phyloP scores from a whole-genome alignment of 2,329 filamentous ascomycete species.

The Sporothrix sp. region DNA sequence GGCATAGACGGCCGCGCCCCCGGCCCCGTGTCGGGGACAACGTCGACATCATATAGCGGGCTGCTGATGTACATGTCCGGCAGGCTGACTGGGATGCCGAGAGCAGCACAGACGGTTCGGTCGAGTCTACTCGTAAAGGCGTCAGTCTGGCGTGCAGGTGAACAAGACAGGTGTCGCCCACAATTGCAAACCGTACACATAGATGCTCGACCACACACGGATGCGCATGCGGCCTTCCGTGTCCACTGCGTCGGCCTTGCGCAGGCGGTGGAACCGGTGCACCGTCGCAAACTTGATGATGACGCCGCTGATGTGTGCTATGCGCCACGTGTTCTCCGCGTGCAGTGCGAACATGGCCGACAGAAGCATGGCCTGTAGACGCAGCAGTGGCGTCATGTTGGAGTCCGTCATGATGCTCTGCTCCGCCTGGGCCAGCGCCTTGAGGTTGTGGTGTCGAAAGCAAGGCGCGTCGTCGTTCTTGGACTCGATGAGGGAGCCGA shows the following conservation, averaged over 20 bases:
- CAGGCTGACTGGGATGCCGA: constrained; percentile 10
- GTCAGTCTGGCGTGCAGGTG: no score
- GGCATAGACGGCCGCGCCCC: constrained; percentile 1
- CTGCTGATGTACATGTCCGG: constrained; percentile 12
- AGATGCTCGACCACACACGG: constrained; percentile 11
- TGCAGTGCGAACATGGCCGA: constrained; percentile 14
- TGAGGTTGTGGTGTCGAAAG: constrained; percentile 11
- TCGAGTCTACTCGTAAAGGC: constrained; percentile 4
- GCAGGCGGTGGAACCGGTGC: constrained; percentile 10
- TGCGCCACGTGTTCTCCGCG: constrained; percentile 13
- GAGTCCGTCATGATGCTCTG: constrained; percentile 12
- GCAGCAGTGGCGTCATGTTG: constrained; percentile 7
- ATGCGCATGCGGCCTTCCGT: constrained; percentile 1
- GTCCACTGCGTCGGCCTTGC: background rate
- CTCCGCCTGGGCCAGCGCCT: constrained; percentile 12
- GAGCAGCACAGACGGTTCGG: constrained; percentile 2
- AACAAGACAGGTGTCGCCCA: no score
- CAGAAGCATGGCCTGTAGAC: constrained; percentile 14
- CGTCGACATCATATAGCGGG: constrained; percentile 1
- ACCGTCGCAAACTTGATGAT: constrained; percentile 11
- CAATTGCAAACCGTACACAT: constrained; percentile 1
- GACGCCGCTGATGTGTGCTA: constrained; percentile 12
- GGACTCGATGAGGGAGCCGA: constrained; percentile 10
- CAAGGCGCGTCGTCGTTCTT: constrained; percentile 9
- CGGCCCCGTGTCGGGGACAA: background rate